Percentiles rank a stretch among this genome's conserved stretches.
Evolutionary conservation across 2,329 filamentous ascomycete species (phyloP).

Genomic region (Metarhizium anisopliae): DNA sequence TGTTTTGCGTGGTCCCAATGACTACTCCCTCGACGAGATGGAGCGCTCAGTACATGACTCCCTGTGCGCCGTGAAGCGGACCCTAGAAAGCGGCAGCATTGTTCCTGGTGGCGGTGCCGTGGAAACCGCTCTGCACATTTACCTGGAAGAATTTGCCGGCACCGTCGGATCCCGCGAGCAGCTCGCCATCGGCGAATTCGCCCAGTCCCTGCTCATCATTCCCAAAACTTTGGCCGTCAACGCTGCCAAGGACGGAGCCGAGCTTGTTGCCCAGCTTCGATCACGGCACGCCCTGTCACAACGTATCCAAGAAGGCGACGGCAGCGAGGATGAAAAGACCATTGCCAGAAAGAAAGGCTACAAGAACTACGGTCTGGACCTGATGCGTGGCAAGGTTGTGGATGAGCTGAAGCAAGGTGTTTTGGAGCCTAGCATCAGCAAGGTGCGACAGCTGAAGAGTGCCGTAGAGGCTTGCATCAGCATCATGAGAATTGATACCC

Average conservation of each 20-base stretch:
- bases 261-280: slow-evolving; percentile 90
- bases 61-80: slow-evolving; percentile 92
- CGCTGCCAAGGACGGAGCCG: slow-evolving; percentile 90
- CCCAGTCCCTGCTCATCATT: slow-evolving; percentile 85
- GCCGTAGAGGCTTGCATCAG: slow-evolving; percentile 97
- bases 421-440: slow-evolving; percentile 94
- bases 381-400: slow-evolving; percentile 80
- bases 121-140: slow-evolving; percentile 98
- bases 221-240: slow-evolving; percentile 96
- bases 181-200: slow-evolving; percentile 95
- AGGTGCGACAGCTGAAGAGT: slow-evolving; percentile 95
- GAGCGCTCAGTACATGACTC: slow-evolving; percentile 97
- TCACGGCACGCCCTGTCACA: slow-evolving; percentile 91
- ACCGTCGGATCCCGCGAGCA: slow-evolving; percentile 96
- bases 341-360: slow-evolving; percentile 93
- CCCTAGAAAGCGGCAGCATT: slow-evolving; percentile 91
- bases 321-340: slow-evolving; percentile 77
- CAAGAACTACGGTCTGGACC: slow-evolving; percentile 95
- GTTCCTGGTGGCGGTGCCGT: slow-evolving; percentile 94
- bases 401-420: slow-evolving; percentile 94
- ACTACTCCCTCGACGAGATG: slow-evolving; percentile 97
- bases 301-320: slow-evolving; percentile 78
- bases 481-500: slow-evolving; percentile 98
- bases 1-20: slow-evolving; percentile 90
- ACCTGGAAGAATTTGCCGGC: slow-evolving; percentile 95